Evolutionary conservation across 2,329 filamentous ascomycete genomes (phyloP).

Genomic region (Penicillium sclerotigenum): DNA sequence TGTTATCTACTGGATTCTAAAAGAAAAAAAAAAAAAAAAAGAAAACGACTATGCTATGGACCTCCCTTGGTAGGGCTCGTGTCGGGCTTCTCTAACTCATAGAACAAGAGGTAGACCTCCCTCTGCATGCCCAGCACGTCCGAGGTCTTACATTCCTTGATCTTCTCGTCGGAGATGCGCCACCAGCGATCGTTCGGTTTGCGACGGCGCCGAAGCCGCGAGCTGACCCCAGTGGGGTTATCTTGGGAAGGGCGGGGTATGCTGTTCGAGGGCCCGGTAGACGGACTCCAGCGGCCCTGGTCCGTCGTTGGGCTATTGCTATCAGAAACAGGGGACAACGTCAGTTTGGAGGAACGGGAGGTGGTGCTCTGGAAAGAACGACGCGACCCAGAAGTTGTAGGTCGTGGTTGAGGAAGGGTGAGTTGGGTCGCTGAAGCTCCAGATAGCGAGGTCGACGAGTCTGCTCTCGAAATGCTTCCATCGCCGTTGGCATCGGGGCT

Average conservation of each 20-base stretch:
- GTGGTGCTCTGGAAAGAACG: constrained; percentile 34
- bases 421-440: constrained; percentile 20
- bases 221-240: constrained; percentile 19
- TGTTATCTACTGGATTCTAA: not conserved
- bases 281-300: constrained; percentile 25
- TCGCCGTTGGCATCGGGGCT: constrained; percentile 29
- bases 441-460: constrained; percentile 37
- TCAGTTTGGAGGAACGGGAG: constrained; percentile 29
- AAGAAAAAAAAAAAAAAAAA: not conserved
- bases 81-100: constrained; percentile 68
- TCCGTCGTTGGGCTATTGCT: constrained; percentile 27
- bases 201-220: constrained; percentile 56
- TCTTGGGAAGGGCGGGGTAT: constrained; percentile 27
- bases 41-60: not conserved
- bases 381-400: constrained; percentile 33
- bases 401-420: constrained; percentile 22
- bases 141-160: constrained; percentile 87
- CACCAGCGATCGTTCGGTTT: constrained; percentile 79
- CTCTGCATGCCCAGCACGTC: constrained; percentile 92
- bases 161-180: constrained; percentile 95
- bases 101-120: constrained; percentile 95
- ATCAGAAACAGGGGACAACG: constrained; percentile 18
- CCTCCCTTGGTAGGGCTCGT: constrained; percentile 5
- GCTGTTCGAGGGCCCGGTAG: constrained; percentile 23
- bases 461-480: constrained; percentile 31